These are phyloP conservation scores for Nicotiana tabacum DNA, from an alignment of 257 asterid species.

Conservation along the genomic window DNA sequence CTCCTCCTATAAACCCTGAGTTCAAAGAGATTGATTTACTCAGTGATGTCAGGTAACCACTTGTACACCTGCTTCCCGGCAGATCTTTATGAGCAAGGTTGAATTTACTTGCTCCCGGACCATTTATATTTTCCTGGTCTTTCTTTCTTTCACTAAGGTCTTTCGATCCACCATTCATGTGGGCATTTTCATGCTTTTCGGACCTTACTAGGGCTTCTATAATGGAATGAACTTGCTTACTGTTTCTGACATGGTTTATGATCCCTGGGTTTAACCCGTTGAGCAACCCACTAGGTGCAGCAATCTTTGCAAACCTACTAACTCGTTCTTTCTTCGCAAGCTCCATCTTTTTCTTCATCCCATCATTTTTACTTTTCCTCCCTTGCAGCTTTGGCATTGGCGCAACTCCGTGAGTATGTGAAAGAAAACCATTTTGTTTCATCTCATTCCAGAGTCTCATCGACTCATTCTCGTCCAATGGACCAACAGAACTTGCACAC, in stretches of 20 bases:
- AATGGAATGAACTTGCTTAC: slow-evolving; percentile 86
- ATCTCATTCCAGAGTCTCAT: slow-evolving; percentile 73
- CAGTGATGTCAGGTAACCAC: slow-evolving; percentile 23
- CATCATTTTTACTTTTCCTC: slow-evolving; percentile 48
- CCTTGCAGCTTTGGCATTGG: slow-evolving; percentile 54
- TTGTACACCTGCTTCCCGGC: slow-evolving; percentile 31
- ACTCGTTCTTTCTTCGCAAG: slow-evolving; percentile 82
- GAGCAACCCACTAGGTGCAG: slow-evolving; percentile 94
- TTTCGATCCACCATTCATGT: slow-evolving; percentile 22
- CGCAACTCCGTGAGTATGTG: slow-evolving; percentile 40
- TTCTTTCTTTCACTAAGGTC: slow-evolving; percentile 22
- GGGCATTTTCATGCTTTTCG: slow-evolving; percentile 38
- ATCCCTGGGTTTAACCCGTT: slow-evolving; percentile 90
- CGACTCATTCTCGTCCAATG: slow-evolving; percentile 53
- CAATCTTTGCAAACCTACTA: slow-evolving; percentile 79
- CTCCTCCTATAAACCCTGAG: slow-evolving; percentile 24
- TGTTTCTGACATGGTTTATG: slow-evolving; percentile 89
- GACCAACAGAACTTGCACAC: slow-evolving; percentile 73
- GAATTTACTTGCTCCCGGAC: slow-evolving; percentile 14
- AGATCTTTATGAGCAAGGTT: slow-evolving; percentile 22
- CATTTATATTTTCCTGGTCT: slow-evolving; percentile 5
- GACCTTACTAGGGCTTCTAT: slow-evolving; percentile 79
- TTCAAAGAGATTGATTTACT: slow-evolving; percentile 33
- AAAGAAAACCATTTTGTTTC: slow-evolving; percentile 75
- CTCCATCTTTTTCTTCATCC: slow-evolving; percentile 59